These are phyloP conservation scores for Dicorynia guianensis DNA, from an alignment of 306 rosid genomes.

Conservation along the genomic window DNA sequence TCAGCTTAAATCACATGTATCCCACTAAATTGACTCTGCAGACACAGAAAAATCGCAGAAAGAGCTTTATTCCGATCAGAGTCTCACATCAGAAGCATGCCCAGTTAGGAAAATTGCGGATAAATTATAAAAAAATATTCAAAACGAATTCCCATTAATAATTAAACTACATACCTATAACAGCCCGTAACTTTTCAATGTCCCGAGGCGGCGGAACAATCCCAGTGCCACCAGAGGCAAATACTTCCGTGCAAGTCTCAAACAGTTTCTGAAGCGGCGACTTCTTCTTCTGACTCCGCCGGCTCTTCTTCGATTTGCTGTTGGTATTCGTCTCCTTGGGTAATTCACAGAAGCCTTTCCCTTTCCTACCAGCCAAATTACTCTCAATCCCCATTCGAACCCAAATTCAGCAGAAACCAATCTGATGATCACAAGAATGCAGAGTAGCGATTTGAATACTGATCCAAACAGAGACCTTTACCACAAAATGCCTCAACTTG, in stretches of 20 bases:
- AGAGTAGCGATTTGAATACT: neutral
- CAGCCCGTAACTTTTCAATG: conserved; percentile 67
- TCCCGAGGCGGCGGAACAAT: conserved; percentile 64
- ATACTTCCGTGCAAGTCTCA: conserved; percentile 72
- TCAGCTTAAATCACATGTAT: neutral
- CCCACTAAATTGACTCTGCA: neutral
- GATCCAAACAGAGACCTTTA: neutral
- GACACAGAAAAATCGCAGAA: neutral
- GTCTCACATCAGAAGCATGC: conserved; percentile 20
- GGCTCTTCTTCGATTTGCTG: conserved; percentile 59
- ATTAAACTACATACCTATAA: conserved; percentile 61
- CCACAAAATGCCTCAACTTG: neutral
- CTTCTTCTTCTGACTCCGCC: conserved; percentile 71
- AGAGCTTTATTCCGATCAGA: conserved; percentile 7
- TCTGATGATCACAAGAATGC: neutral
- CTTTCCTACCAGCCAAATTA: conserved; percentile 52
- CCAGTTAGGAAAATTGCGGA: neutral
- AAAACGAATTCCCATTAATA: neutral
- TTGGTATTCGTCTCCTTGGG: conserved; percentile 56
- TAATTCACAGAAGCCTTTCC: conserved; percentile 55
- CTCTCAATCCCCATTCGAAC: conserved; percentile 78
- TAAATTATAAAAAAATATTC: neutral
- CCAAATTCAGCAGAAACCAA: conserved; percentile 18
- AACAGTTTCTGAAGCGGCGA: conserved; percentile 65
- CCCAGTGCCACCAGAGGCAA: conserved; percentile 57